Evolutionary conservation across 2,329 filamentous ascomycete species (phyloP).

Genomic region (Fusarium sambucinum): DNA sequence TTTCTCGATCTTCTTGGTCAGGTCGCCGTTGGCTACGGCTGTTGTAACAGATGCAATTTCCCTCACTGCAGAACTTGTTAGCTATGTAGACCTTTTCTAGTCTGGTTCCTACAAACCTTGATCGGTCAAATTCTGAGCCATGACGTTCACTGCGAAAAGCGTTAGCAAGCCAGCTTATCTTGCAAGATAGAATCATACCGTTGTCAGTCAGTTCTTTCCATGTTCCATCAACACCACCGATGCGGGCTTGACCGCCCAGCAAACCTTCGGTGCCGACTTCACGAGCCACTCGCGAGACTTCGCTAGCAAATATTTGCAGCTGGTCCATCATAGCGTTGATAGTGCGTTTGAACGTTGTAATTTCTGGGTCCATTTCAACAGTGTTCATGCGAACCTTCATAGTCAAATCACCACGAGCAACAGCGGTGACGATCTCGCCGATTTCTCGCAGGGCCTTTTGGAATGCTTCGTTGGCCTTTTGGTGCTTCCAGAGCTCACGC

Average conservation of each 20-base stretch:
- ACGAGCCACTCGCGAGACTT: slow-evolving; percentile 92
- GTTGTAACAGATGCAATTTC: slow-evolving; percentile 89
- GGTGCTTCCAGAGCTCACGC: slow-evolving; percentile 94
- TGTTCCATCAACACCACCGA: slow-evolving; percentile 93
- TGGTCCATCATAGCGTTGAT: slow-evolving; percentile 99
- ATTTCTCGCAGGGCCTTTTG: slow-evolving; percentile 97
- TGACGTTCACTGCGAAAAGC: slow-evolving; percentile 75
- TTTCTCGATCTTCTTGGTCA: slow-evolving; percentile 86
- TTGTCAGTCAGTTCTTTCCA: slow-evolving; percentile 98
- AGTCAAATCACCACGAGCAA: slow-evolving; percentile 93
- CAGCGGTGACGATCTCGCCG: slow-evolving; percentile 95
- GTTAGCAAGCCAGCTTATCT: slow-evolving; percentile 22
- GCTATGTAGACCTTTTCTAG: neutral
- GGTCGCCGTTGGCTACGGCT: slow-evolving; percentile 83
- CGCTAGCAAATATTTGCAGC: slow-evolving; percentile 93
- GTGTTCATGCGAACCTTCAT: slow-evolving; percentile 97
- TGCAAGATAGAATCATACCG: slow-evolving; percentile 58
- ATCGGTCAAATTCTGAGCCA: slow-evolving; percentile 85
- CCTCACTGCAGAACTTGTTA: slow-evolving; percentile 65
- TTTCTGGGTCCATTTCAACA: slow-evolving; percentile 97
- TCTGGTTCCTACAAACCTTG: slow-evolving; percentile 63
- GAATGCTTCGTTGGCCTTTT: slow-evolving; percentile 98
- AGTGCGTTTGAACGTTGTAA: slow-evolving; percentile 96
- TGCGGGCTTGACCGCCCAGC: slow-evolving; percentile 91
- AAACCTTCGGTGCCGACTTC: slow-evolving; percentile 97